A percentile compares a stretch with the other conserved stretches of the same genome.
Conservation (phyloP, 192 early-diverging fungal genomes). For the Spizellomyces sp. region DNA sequence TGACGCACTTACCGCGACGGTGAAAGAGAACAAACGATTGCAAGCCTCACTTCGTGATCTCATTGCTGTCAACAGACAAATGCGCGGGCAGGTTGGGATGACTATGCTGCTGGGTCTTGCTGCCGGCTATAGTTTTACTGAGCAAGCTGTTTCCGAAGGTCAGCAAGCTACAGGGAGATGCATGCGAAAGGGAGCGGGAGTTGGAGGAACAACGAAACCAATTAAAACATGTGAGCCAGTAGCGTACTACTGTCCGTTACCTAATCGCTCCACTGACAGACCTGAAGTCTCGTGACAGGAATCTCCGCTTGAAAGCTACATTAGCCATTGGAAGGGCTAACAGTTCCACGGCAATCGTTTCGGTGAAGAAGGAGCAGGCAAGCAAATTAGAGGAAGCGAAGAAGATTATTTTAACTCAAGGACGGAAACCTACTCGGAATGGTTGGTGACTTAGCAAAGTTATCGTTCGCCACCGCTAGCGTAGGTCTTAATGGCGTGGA, state of each 20-base stretch:
- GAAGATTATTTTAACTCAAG: not conserved
- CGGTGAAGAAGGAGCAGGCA: not conserved
- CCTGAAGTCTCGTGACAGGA: constrained; percentile 1
- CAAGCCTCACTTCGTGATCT: constrained; percentile 2
- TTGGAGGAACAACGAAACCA: not conserved
- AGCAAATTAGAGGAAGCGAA: not conserved
- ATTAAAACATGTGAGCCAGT: not conserved
- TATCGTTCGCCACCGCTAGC: not conserved
- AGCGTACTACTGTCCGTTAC: not conserved
- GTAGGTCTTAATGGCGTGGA: not conserved
- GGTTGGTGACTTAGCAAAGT: not conserved
- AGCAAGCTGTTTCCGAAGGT: not conserved
- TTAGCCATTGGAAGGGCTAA: not conserved
- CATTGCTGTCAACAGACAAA: not conserved
- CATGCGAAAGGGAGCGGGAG: not conserved
- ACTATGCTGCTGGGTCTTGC: not conserved
- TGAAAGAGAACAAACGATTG: not conserved
- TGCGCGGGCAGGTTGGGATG: constrained; percentile 5
- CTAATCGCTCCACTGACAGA: not conserved
- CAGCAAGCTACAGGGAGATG: not conserved
- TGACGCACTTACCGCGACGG: not conserved
- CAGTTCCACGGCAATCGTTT: not conserved
- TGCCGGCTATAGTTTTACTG: not conserved
- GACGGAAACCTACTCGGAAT: not conserved
- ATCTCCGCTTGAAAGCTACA: constrained; percentile 1